Evolutionary conservation across 23 red algal genomes (phyloP).

Genomic region (Pyropia yezoensis): DNA sequence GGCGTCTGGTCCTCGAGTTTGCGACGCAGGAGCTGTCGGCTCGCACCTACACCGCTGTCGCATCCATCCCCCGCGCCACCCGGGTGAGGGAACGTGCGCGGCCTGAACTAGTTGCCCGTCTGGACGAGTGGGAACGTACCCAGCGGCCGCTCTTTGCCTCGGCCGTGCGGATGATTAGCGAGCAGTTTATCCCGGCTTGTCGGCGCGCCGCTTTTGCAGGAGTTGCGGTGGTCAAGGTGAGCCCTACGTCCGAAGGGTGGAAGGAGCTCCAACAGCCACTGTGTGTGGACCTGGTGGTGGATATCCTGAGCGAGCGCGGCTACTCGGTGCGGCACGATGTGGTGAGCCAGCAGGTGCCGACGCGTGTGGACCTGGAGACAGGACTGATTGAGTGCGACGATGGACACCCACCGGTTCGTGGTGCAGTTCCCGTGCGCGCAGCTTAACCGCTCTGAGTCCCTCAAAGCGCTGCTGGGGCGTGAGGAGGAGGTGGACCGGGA

Average conservation of each 20-base stretch:
- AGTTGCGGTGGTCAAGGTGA: constrained; percentile 2
- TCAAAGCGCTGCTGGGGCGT: too few species aligned
- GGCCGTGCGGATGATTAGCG: neutral
- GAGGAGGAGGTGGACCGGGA: too few species aligned
- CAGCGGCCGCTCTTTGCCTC: neutral
- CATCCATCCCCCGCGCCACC: neutral
- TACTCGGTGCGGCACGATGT: neutral
- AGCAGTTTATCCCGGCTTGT: neutral
- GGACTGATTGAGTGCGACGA: too few species aligned
- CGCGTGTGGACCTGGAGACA: too few species aligned
- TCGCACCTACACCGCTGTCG: neutral
- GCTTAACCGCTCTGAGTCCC: too few species aligned
- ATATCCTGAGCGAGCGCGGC: constrained; percentile 2
- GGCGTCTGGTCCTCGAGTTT: neutral
- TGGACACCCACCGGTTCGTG: too few species aligned
- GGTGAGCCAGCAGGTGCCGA: too few species aligned
- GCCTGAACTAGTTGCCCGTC: neutral
- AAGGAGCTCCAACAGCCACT: neutral
- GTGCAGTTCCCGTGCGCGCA: too few species aligned
- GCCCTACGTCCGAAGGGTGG: neutral
- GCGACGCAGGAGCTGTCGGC: neutral
- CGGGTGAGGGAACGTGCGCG: neutral
- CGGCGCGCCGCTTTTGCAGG: neutral
- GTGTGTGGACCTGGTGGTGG: constrained; percentile 1
- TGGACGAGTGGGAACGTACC: neutral